These are phyloP conservation scores for Backusella psychrophila DNA, from an alignment of 192 early-diverging fungal genomes.

Conservation along the genomic window DNA sequence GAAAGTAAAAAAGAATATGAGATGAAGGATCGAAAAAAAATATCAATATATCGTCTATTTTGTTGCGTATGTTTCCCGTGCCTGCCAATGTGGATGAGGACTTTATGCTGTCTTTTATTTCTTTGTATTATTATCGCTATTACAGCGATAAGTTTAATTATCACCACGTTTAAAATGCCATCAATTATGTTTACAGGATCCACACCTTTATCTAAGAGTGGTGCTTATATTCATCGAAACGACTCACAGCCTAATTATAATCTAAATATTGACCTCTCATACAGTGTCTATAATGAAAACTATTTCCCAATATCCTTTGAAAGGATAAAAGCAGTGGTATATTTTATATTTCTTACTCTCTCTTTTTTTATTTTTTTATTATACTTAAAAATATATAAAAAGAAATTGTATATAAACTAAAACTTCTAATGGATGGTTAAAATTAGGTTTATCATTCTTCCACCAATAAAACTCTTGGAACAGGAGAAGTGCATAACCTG, in stretches of 20 bases:
- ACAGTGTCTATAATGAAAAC: not conserved
- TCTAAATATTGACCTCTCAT: not conserved
- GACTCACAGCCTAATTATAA: not conserved
- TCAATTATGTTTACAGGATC: not conserved
- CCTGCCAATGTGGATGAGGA: conserved; percentile 10
- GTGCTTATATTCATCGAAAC: not conserved
- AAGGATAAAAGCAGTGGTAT: conserved; percentile 10
- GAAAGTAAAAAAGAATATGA: not conserved
- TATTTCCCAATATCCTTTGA: conserved; percentile 3
- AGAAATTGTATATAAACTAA: not conserved
- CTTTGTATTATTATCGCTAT: conserved; percentile 4
- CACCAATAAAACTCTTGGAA: conserved; percentile 37
- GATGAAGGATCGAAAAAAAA: not conserved
- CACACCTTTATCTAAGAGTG: not conserved
- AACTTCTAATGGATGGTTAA: not conserved
- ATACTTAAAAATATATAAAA: not conserved
- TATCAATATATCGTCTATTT: not conserved
- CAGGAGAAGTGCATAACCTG: conserved; percentile 40
- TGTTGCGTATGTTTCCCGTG: conserved; percentile 20
- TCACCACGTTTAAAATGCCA: not conserved
- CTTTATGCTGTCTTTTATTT: conserved; percentile 14
- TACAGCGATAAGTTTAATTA: not conserved
- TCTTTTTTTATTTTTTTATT: not conserved
- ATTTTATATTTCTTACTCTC: not conserved
- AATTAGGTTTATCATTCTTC: conserved; percentile 53